Conservation (phyloP, 2,329 filamentous ascomycete genomes). For the Ophiostoma ips region DNA sequence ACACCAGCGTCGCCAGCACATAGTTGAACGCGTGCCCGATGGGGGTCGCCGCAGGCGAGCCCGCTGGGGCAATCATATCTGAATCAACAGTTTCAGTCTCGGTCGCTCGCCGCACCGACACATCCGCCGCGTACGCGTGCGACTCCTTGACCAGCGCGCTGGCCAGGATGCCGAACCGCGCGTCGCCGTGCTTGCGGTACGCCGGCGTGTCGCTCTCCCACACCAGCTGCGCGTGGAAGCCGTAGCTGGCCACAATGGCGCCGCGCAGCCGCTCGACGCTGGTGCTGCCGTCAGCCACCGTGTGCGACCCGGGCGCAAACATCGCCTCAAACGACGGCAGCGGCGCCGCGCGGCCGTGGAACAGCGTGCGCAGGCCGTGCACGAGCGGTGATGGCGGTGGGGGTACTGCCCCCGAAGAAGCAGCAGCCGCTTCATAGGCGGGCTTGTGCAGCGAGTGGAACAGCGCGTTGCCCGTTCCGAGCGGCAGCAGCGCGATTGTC, state of each 20-base stretch:
- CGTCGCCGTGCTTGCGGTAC: slow-evolving; percentile 62
- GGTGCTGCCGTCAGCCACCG: slow-evolving; percentile 20
- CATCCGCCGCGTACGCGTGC: slow-evolving; percentile 34
- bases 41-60: slow-evolving; percentile 5
- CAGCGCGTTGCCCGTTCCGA: slow-evolving; percentile 52
- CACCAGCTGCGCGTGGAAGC: slow-evolving; percentile 76
- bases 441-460: slow-evolving; percentile 50
- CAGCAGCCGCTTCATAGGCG: slow-evolving; percentile 26
- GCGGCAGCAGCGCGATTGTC: slow-evolving; percentile 39
- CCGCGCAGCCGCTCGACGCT: slow-evolving; percentile 38
- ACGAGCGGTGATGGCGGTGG: slow-evolving; percentile 26
- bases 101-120: slow-evolving; percentile 19
- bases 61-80: too few relatives aligned
- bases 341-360: slow-evolving; percentile 38
- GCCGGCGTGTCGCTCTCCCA: slow-evolving; percentile 78
- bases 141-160: slow-evolving; percentile 50
- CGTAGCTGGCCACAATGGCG: slow-evolving; percentile 79
- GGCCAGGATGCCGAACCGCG: slow-evolving; percentile 76
- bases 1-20: slow-evolving; percentile 60
- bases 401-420: slow-evolving; percentile 5
- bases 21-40: slow-evolving; percentile 48
- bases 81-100: too few relatives aligned
- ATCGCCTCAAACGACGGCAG: slow-evolving; percentile 49
- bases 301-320: slow-evolving; percentile 44
- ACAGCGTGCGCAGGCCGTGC: slow-evolving; percentile 43